Conservation (phyloP, 176 grass and related monocot species). For the Chrysopogon serrulatus region DNA sequence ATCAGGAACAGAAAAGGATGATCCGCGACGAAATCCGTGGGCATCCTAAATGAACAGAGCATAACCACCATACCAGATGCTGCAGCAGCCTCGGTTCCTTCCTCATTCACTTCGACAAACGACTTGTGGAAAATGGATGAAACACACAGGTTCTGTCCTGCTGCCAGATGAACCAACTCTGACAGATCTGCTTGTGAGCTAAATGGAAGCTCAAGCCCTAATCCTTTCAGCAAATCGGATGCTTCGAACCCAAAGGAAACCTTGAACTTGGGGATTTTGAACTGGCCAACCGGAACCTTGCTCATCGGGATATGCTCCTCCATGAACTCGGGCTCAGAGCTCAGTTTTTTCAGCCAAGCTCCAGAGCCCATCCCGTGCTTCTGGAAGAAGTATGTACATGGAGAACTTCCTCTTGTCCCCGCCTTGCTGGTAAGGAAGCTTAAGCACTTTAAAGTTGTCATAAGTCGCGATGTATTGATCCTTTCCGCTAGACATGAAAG, state of each 20-base stretch:
- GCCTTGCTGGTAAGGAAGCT: slow-evolving; percentile 63
- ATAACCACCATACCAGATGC: slow-evolving; percentile 20
- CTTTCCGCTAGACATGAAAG: slow-evolving; percentile 60
- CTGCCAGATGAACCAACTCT: slow-evolving; percentile 43
- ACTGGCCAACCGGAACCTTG: slow-evolving; percentile 39
- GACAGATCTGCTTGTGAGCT: slow-evolving; percentile 37
- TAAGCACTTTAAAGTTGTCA: slow-evolving; percentile 49
- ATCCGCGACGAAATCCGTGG: slow-evolving; percentile 39
- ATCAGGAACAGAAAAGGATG: slow-evolving; percentile 53
- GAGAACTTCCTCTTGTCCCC: slow-evolving; percentile 68
- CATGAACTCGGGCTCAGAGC: slow-evolving; percentile 46
- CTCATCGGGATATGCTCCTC: slow-evolving; percentile 29
- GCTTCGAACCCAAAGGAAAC: slow-evolving; percentile 64
- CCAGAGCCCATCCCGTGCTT: slow-evolving; percentile 48
- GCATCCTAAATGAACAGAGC: neutral
- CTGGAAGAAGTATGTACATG: slow-evolving; percentile 76
- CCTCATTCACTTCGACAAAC: slow-evolving; percentile 71
- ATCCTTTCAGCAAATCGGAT: slow-evolving; percentile 39
- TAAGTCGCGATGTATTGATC: slow-evolving; percentile 40
- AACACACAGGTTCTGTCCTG: slow-evolving; percentile 25
- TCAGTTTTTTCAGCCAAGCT: slow-evolving; percentile 53
- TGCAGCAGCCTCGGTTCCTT: slow-evolving; percentile 69
- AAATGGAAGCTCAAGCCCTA: slow-evolving; percentile 56
- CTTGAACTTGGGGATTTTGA: slow-evolving; percentile 82
- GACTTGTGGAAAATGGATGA: slow-evolving; percentile 72